Percentiles rank a stretch among this genome's conserved stretches.
Conservation (phyloP, 2,329 filamentous ascomycete genomes). For the Phyllosticta ampelicida region DNA sequence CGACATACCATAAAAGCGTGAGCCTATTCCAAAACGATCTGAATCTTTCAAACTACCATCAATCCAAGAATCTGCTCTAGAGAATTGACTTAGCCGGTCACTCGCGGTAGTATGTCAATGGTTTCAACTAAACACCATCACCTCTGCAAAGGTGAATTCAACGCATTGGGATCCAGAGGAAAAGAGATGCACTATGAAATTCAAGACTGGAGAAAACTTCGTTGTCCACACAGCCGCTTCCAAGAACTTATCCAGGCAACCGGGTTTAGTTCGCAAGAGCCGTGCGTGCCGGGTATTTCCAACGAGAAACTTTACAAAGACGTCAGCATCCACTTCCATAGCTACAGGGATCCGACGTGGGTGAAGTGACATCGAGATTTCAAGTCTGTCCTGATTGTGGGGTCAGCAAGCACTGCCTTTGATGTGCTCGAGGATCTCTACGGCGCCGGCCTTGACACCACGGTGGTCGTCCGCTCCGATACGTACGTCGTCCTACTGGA, state of each 20-base stretch:
- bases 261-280: constrained; percentile 11
- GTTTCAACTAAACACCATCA: constrained; percentile 27
- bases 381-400: constrained; percentile 30
- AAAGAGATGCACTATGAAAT: constrained; percentile 19
- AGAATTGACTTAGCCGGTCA: constrained; percentile 13
- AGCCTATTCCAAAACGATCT: background rate
- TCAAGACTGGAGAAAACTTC: constrained; percentile 11
- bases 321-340: constrained; percentile 17
- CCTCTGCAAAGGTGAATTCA: constrained; percentile 16
- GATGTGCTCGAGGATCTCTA: constrained; percentile 40
- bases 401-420: constrained; percentile 39
- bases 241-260: constrained; percentile 18
- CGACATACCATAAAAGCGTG: constrained; percentile 27
- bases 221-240: constrained; percentile 3
- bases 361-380: constrained; percentile 15
- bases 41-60: constrained; percentile 4
- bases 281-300: constrained; percentile 16
- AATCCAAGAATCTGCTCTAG: constrained; percentile 14
- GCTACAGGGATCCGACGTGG: constrained; percentile 15
- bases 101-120: constrained; percentile 13
- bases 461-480: constrained; percentile 35
- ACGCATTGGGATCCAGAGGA: constrained; percentile 17
- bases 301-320: constrained; percentile 17
- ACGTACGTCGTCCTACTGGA: constrained; percentile 29
- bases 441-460: constrained; percentile 31